Evolutionary conservation across 164 flowering plant species (phyloP).

Genomic region (Magnolia changhungtana): DNA sequence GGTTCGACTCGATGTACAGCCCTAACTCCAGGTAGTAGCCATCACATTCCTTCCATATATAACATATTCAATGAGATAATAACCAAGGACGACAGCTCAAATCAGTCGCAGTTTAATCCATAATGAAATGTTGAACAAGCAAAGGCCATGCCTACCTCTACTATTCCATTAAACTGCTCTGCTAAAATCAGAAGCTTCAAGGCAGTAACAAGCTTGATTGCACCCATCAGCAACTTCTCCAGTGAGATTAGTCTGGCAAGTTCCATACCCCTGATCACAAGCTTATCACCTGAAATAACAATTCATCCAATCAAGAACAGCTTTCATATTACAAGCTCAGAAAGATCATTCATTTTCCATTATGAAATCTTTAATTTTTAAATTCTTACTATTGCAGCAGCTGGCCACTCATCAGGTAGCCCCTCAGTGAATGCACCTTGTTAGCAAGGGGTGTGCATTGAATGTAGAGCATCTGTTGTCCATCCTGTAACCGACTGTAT

Average conservation of each 20-base stretch:
- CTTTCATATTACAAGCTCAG: no score
- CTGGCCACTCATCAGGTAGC: constrained; percentile 20
- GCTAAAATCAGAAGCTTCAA: constrained; percentile 89
- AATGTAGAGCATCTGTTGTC: background rate
- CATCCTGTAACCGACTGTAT: background rate
- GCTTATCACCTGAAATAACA: background rate
- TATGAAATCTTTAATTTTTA: background rate
- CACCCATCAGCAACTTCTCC: constrained; percentile 85
- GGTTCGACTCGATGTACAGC: no score
- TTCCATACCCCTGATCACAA: constrained; percentile 63
- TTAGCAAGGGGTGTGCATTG: background rate
- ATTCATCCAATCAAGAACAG: no score
- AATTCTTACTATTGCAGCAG: constrained; percentile 79
- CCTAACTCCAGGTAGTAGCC: no score
- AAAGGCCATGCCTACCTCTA: constrained; percentile 51
- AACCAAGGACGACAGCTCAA: no score
- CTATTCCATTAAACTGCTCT: constrained; percentile 67
- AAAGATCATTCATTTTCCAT: background rate
- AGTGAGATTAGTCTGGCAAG: constrained; percentile 73
- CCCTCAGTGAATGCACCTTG: no score
- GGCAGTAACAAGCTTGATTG: constrained; percentile 86
- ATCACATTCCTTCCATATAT: no score
- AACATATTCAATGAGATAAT: no score
- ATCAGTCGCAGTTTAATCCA: background rate
- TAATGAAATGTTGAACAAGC: no score